These are phyloP conservation scores for Laetiporus sulphureus DNA, from an alignment of 1,284 basidiomycete species.

Conservation along the genomic window DNA sequence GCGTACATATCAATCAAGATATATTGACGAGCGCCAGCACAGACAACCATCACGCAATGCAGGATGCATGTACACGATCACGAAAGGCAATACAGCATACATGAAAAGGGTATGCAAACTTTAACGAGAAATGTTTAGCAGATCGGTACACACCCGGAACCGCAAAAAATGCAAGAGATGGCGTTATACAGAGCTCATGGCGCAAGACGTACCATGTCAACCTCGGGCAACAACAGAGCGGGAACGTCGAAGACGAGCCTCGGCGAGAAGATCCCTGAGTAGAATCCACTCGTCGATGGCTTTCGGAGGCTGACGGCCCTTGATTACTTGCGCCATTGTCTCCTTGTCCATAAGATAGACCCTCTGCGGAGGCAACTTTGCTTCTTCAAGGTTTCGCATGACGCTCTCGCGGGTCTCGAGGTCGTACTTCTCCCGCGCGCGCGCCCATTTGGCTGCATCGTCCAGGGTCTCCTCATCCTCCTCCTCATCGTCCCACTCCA, in stretches of 20 bases:
- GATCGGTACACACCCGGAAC: too few species aligned
- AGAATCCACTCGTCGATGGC: not conserved
- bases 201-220: too few species aligned
- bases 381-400: not conserved
- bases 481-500: not conserved
- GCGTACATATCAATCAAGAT: too few species aligned
- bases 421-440: constrained; percentile 2
- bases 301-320: not conserved
- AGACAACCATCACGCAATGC: too few species aligned
- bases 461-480: not conserved
- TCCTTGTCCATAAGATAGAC: constrained; percentile 5
- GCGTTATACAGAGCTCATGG: too few species aligned
- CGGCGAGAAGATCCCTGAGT: not conserved
- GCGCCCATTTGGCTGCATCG: not conserved
- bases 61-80: too few species aligned
- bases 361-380: constrained; percentile 1
- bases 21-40: too few species aligned
- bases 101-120: too few species aligned
- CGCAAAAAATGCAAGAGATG: too few species aligned
- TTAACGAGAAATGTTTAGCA: too few species aligned
- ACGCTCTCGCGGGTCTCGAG: constrained; percentile 1
- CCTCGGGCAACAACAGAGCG: too few species aligned
- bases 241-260: not conserved
- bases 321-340: not conserved
- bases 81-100: too few species aligned